Evolutionary conservation across 306 rosid species (phyloP), one percentile per base, ranked within the genome.

Genomic region (Inga laurina): DNA sequence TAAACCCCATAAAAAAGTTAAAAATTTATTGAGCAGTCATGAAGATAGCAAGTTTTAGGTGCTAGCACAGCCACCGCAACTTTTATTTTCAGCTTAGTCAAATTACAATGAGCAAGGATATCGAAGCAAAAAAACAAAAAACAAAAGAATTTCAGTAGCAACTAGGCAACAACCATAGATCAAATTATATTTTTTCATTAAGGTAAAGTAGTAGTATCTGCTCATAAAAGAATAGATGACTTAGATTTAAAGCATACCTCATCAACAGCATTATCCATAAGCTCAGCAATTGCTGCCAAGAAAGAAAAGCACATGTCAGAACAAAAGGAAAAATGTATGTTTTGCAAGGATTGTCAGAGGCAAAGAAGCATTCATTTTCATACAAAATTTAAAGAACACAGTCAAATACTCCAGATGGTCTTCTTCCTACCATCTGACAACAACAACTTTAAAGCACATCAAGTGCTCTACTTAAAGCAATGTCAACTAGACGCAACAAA

Each of bases 261-360:
- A 73, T 95, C 99, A 74, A 95, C 96, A 61, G 96, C 98, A 88
- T 93, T 93, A 81, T 95, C 99, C 92, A 95, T 83, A 19, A 95
- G 96, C 91, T 95, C 99, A 79, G 98, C 98, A 85, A 95, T 93
- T 51, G 98, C 98, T 95, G 97, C 85, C 83, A 86, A 84, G 41
- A 84, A 82, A 21, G 61, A 82, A 72, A 82, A 67, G 76, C 46
- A 46, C 35, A 65, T 43, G 79, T 32, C 45, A 76, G 10, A 59
- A 35, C n/a, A 61, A 39, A 70, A 67, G 21, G 41, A 72, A 45
- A 22, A 65, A 71, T 43, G 41, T 65, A 74, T 48, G 48, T 43
- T 19, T 67, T 67, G 32, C 56, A 32, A 61, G 39, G 71, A n/a
- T 46, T 77, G 54, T 82, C 79, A 41, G 48, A 80, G 64, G 72